Base-by-base conservation (phyloP, 257 asterid species). In the Misopates orontium region DNA sequence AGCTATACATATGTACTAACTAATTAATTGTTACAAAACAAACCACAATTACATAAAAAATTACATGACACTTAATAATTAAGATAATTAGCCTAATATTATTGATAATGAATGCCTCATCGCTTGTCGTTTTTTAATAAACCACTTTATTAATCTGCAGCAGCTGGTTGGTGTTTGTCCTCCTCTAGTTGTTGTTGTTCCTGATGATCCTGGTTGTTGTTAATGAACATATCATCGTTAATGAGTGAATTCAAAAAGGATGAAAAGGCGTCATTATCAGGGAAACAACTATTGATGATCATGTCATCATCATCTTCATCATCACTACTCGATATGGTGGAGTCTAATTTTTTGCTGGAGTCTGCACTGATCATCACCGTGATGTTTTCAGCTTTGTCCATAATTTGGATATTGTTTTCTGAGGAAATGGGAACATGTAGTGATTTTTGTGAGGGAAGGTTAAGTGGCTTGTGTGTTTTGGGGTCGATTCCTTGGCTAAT, bases 401-500 rank as follows among this genome's bases (percentile, higher is more conserved):
- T n/a, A n/a, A n/a, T n/a, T n/a, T n/a, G n/a, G n/a, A n/a, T n/a
- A n/a, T n/a, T n/a, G n/a, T 44, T 56, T 59, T 16, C 20, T 52
- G 24, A 47, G 51, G 71, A 68, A 44, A 36, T 36, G 1, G 71
- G 20, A 56, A 56, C 41, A 47, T 14, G 13, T 17, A 64, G 15
- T 32, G 36, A 28, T 48, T 60, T 6, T 64, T 52, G 19, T 9
- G 32, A 18, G 15, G 14, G 17, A 9, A 73, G 71, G 68, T 68
- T 13, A 74, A 59, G 56, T 25, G 89, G 90, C 71, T 78, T 82
- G 83, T 89, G 95, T 36, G 90, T 84, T 77, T 79, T 89, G 15
- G 95, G 96, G 70, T 89, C 87, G 3, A 89, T 82, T 21, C 96
- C 95, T 80, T 86, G 90, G 71, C 75, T 80, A 21, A 88, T 84